Evolutionary conservation across 2,329 filamentous ascomycete genomes (phyloP).

Genomic region (Fusarium circinatum): DNA sequence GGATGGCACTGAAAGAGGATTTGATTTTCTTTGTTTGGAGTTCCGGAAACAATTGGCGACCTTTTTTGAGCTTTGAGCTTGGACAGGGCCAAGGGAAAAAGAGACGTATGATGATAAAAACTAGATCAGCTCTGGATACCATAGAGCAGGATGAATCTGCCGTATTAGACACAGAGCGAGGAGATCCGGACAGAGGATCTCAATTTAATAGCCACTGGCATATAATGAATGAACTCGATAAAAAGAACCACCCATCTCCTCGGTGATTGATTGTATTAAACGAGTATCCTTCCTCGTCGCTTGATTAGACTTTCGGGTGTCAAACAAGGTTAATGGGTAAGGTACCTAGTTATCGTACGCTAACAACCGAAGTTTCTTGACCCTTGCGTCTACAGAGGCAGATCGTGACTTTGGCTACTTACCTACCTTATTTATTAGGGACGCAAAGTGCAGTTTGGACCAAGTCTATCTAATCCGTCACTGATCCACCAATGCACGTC

Average conservation of each 20-base stretch:
- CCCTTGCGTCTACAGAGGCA: not conserved
- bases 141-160: slow-evolving; percentile 22
- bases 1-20: not conserved
- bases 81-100: slow-evolving; percentile 9
- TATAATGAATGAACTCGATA: slow-evolving; percentile 1
- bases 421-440: not conserved
- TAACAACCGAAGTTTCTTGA: not conserved
- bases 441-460: not conserved
- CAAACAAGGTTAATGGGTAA: not conserved
- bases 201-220: slow-evolving; percentile 27
- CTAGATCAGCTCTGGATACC: slow-evolving; percentile 33
- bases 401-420: slow-evolving; percentile 9
- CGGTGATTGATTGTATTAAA: not conserved
- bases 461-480: not conserved
- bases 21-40: slow-evolving; percentile 37
- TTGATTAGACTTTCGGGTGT: slow-evolving; percentile 15
- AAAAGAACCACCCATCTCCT: not conserved
- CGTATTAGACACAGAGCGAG: slow-evolving; percentile 20
- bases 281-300: not conserved
- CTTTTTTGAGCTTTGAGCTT: slow-evolving; percentile 5
- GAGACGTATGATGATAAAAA: slow-evolving; percentile 29
- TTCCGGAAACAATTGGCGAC: slow-evolving; percentile 25
- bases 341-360: not conserved
- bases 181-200: slow-evolving; percentile 24
- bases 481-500: slow-evolving; percentile 24